These are phyloP conservation scores for Saccharomyces eubayanus DNA, from an alignment of 805 yeast genomes.

Conservation along the genomic window DNA sequence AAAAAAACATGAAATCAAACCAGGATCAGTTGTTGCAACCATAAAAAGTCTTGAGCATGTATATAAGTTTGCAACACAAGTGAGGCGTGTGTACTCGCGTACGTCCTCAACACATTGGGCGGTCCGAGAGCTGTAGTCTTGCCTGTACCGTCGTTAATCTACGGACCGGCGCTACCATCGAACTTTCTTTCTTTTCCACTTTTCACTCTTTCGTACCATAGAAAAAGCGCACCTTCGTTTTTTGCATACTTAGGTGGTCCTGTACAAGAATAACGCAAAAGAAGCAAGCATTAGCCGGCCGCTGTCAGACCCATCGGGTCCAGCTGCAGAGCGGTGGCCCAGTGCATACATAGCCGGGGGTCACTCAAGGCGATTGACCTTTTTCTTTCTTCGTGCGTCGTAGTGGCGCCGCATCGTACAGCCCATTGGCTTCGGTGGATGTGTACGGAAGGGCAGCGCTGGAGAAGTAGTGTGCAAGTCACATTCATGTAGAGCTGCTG, in stretches of 20 bases:
- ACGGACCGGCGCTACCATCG: not conserved
- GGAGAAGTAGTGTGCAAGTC: not conserved
- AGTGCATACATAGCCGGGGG: not conserved
- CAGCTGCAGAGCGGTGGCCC: not conserved
- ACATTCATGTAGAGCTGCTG: not conserved
- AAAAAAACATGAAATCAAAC: slow-evolving; percentile 1
- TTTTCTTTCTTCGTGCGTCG: not conserved
- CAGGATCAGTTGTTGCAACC: slow-evolving; percentile 9
- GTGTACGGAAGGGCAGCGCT: not conserved
- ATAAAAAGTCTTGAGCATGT: slow-evolving; percentile 5
- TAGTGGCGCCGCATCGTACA: not conserved
- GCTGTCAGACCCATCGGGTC: not conserved
- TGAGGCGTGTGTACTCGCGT: not conserved
- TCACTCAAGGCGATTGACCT: not conserved
- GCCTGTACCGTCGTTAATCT: not conserved
- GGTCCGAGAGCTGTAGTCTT: not conserved
- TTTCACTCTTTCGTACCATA: not conserved
- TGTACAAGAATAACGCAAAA: not conserved
- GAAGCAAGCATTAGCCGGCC: not conserved
- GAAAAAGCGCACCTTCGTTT: not conserved
- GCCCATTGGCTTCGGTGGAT: not conserved
- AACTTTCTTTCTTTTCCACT: not conserved
- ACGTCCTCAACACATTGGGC: not conserved
- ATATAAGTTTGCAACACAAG: not conserved
- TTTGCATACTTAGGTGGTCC: not conserved